Conservation (phyloP, 345 rosid species). For the Citrus cavaleriei region DNA sequence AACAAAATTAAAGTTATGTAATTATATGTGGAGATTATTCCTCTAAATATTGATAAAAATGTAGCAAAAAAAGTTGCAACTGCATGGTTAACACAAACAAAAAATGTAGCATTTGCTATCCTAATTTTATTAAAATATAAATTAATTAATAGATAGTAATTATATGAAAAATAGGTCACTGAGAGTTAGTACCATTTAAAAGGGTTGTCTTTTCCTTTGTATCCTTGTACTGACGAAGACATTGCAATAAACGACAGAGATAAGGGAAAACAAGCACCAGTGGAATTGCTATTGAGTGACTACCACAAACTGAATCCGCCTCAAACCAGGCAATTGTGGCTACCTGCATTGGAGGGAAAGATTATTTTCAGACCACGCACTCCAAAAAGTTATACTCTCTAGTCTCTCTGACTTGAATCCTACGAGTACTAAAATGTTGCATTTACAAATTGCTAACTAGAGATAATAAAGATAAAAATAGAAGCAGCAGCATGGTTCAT, state of each 20-base stretch:
- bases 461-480: not conserved
- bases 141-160: not conserved
- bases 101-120: not conserved
- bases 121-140: not conserved
- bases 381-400: too few species aligned
- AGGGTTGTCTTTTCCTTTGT: conserved; percentile 78
- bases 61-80: not conserved
- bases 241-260: conserved; percentile 80
- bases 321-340: conserved; percentile 99
- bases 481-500: not conserved
- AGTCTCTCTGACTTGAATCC: not conserved
- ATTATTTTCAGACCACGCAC: not conserved
- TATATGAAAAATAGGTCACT: not conserved
- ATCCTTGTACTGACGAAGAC: conserved; percentile 92
- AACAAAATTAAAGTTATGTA: not conserved
- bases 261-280: conserved; percentile 88
- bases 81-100: not conserved
- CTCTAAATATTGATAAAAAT: not conserved
- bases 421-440: not conserved
- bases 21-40: not conserved
- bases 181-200: conserved; percentile 59
- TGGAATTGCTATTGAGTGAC: conserved; percentile 90
- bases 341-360: conserved; percentile 49
- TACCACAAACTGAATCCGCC: conserved; percentile 95
- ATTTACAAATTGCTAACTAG: not conserved